Conservation (phyloP, 106 monocot species). For the Dioscorea dumetorum region DNA sequence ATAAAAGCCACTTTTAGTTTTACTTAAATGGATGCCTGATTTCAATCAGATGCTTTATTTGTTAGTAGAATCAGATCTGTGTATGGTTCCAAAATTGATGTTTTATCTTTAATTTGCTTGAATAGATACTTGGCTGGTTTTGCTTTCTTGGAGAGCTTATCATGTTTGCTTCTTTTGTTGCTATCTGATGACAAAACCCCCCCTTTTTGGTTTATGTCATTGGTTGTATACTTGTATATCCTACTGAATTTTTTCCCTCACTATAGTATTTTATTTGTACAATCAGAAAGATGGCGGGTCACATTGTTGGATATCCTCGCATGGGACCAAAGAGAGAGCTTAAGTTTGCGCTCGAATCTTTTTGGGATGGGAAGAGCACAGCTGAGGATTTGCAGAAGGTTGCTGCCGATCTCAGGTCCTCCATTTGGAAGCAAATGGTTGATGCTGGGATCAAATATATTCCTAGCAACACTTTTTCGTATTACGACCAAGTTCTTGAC, state of each 20-base stretch:
- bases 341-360: slow-evolving; percentile 54
- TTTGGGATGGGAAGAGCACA: slow-evolving; percentile 50
- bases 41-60: too few species aligned
- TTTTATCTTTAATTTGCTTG: too few species aligned
- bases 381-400: slow-evolving; percentile 46
- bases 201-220: too few species aligned
- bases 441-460: slow-evolving; percentile 49
- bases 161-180: background rate
- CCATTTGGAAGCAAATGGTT: slow-evolving; percentile 57
- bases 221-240: too few species aligned
- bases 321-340: slow-evolving; percentile 63
- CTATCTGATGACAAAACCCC: too few species aligned
- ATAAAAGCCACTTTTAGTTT: too few species aligned
- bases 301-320: slow-evolving; percentile 53
- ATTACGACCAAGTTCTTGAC: slow-evolving; percentile 58
- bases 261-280: background rate
- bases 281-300: slow-evolving; percentile 40
- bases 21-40: too few species aligned
- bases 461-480: slow-evolving; percentile 52
- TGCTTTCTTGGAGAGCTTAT: background rate
- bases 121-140: too few species aligned
- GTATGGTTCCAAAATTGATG: too few species aligned
- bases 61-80: too few species aligned
- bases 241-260: too few species aligned
- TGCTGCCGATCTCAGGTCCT: slow-evolving; percentile 34